Percentiles rank a stretch among this genome's conserved stretches.
Evolutionary conservation across 257 asterid species (phyloP).

Genomic region (Nicotiana noctiflora): DNA sequence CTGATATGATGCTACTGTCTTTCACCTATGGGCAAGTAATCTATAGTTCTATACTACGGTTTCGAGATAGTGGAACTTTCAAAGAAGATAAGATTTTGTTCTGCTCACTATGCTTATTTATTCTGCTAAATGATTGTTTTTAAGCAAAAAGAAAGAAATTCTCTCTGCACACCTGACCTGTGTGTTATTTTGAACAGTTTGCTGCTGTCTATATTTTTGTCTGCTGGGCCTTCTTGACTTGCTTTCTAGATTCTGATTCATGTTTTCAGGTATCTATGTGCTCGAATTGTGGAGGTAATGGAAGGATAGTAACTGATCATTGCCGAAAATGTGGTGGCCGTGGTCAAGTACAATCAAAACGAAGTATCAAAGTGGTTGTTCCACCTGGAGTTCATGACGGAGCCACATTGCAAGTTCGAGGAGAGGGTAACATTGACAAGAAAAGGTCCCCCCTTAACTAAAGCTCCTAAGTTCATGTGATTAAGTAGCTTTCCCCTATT

Average conservation of each 20-base stretch:
- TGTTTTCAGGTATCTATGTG: slow-evolving; percentile 83
- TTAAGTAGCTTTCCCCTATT: background rate
- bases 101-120: background rate
- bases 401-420: slow-evolving; percentile 68
- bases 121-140: background rate
- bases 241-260: slow-evolving; percentile 43
- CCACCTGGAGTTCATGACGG: slow-evolving; percentile 88
- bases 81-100: background rate
- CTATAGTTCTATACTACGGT: background rate
- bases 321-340: slow-evolving; percentile 71
- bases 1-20: background rate
- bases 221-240: slow-evolving; percentile 1
- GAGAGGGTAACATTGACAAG: slow-evolving; percentile 85
- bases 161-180: background rate
- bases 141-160: background rate
- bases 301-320: slow-evolving; percentile 70
- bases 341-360: slow-evolving; percentile 58
- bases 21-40: background rate
- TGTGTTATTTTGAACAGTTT: background rate
- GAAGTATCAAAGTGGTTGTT: slow-evolving; percentile 57
- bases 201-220: background rate
- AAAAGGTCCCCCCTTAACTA: slow-evolving; percentile 39
- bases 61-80: background rate
- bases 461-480: background rate
- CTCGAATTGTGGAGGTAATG: slow-evolving; percentile 74